Evolutionary conservation across 768 basidiomycete species (phyloP), one percentile per base, ranked within the genome.

Genomic region (Trichaptum fuscoviolaceum): DNA sequence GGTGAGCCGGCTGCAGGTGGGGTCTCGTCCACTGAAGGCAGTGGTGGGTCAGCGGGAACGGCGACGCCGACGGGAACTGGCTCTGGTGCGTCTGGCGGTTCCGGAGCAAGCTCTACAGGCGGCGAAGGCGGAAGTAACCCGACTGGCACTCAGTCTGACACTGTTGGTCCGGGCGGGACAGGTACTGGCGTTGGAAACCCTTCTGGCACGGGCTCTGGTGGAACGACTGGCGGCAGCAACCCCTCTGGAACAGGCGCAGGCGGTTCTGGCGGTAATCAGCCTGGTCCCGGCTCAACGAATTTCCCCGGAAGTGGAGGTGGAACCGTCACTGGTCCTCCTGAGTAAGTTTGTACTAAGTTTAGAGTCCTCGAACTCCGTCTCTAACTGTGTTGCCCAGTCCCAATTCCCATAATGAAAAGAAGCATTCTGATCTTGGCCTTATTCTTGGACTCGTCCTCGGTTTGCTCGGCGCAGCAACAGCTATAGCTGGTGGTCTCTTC

Each of bases 11-110:
- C 58, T n/a, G 66, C 62, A 10, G 66, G 66, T 12, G 35, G 66
- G 18, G 60, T 61, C 10, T 20, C 20, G 3, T 52, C 42, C 20
- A 52, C 42, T 4, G 6, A 52, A 52, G 42, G 42, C 3, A 20
- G 42, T 20, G 42, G 5, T 15, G 42, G 42, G 2, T 52, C 42
- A 20, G 42, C 42, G 20, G 42, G 42, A 52, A 15, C 42, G 12
- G 42, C 42, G 42, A 12, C 20, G 20, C 42, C 42, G 3, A 71
- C 77, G 12, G 72, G 74, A 25, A 77, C 75, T 3, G 69, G 66
- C 9, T 30, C 58, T 12, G 42, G 42, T 52, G 20, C 42, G 15
- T 5, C 42, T 8, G 30, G 30, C 30, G 30, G 30, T 30, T 2
- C 30, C 4, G 30, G 30, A 3, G 30, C 30, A 8, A 30, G 30